Percentiles rank a stretch among this genome's conserved stretches.
phyloP scores from a whole-genome alignment of 768 basidiomycete genomes.

The Agaricus sinodeliciosus region DNA sequence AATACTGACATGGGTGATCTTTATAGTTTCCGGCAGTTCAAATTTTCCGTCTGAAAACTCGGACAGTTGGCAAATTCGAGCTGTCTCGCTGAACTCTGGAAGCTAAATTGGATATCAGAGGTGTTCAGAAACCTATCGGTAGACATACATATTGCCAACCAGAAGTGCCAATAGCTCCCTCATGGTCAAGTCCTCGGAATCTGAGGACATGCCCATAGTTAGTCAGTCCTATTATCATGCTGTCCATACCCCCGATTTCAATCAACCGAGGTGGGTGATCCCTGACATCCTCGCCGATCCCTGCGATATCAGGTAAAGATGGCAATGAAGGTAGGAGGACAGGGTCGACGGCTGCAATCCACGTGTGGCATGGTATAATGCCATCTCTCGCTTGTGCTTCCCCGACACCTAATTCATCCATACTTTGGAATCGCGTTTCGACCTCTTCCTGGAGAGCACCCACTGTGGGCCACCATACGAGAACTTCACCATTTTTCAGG shows the following conservation, averaged over 20 bases:
- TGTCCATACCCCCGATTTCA: slow-evolving; percentile 76
- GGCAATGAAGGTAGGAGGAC: slow-evolving; percentile 55
- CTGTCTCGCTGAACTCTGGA: slow-evolving; percentile 63
- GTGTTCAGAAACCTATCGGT: neutral
- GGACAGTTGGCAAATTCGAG: slow-evolving; percentile 38
- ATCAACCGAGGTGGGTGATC: slow-evolving; percentile 44
- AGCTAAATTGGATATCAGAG: slow-evolving; percentile 37
- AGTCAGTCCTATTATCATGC: slow-evolving; percentile 72
- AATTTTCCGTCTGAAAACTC: slow-evolving; percentile 32
- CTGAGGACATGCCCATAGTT: slow-evolving; percentile 73
- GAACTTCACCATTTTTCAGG: slow-evolving; percentile 62
- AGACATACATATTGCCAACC: slow-evolving; percentile 67
- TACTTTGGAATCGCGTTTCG: slow-evolving; percentile 30
- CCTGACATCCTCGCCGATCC: slow-evolving; percentile 15
- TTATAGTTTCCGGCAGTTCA: slow-evolving; percentile 38
- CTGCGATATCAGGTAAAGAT: slow-evolving; percentile 43
- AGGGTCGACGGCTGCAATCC: slow-evolving; percentile 52
- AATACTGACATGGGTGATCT: slow-evolving; percentile 71
- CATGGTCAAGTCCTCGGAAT: slow-evolving; percentile 40
- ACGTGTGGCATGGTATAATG: slow-evolving; percentile 54
- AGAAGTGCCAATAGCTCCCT: slow-evolving; percentile 29
- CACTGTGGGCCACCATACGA: slow-evolving; percentile 67
- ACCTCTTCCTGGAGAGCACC: slow-evolving; percentile 35
- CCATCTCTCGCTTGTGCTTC: slow-evolving; percentile 28
- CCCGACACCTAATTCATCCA: slow-evolving; percentile 37